Evolutionary conservation across 2,329 filamentous ascomycete genomes (phyloP).

Genomic region (Colletotrichum sp.): DNA sequence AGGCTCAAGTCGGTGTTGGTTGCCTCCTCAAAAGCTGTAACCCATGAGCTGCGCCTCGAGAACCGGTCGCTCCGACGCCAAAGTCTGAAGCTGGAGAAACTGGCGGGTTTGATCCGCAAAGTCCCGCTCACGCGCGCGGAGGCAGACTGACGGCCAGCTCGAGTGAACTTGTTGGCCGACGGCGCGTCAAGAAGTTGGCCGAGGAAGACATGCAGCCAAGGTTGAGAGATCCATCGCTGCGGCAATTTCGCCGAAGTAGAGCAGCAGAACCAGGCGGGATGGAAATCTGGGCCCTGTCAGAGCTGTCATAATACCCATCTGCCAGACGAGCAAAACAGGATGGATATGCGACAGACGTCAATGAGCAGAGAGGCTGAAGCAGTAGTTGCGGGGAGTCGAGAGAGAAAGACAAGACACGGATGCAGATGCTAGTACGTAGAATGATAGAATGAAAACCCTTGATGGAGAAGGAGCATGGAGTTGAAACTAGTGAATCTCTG

Average conservation of each 20-base stretch:
- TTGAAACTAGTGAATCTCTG: neutral
- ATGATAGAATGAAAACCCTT: neutral
- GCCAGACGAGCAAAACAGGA: neutral
- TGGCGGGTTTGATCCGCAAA: neutral
- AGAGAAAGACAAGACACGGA: neutral
- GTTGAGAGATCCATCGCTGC: neutral
- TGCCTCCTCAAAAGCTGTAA: neutral
- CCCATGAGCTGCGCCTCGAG: neutral
- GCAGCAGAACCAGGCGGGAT: neutral
- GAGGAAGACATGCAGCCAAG: neutral
- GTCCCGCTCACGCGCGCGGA: neutral
- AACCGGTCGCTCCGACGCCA: neutral
- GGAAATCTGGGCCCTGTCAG: neutral
- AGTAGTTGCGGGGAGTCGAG: neutral
- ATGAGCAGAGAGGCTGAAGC: neutral
- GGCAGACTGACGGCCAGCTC: neutral
- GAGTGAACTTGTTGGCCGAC: neutral
- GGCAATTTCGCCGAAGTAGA: neutral
- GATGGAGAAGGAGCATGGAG: neutral
- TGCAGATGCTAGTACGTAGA: neutral
- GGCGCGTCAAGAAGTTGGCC: neutral
- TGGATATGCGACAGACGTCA: neutral
- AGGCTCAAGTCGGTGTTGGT: slow-evolving; percentile 1
- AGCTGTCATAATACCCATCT: neutral
- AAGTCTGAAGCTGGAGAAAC: neutral